These are phyloP conservation scores for Curvularia spicifera DNA, from an alignment of 2,329 filamentous ascomycete genomes.

Conservation along the genomic window DNA sequence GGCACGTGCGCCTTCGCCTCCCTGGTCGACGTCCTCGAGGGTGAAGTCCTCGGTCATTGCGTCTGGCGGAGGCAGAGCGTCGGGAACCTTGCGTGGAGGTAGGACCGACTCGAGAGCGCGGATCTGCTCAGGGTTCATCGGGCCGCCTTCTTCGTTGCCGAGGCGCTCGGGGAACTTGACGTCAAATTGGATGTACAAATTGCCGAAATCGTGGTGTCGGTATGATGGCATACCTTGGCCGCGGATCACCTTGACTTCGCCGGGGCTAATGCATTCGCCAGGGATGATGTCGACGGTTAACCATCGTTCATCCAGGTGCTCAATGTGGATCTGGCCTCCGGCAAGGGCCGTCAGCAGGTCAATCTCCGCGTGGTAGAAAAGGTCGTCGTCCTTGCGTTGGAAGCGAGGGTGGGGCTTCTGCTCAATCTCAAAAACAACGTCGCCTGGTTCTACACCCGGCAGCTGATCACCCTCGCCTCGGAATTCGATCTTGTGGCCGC, in stretches of 20 bases:
- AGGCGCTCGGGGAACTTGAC: slow-evolving; percentile 85
- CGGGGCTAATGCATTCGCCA: slow-evolving; percentile 92
- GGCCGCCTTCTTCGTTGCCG: slow-evolving; percentile 52
- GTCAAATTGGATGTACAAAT: slow-evolving; percentile 96
- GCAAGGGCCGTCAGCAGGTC: slow-evolving; percentile 94
- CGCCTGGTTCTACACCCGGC: slow-evolving; percentile 89
- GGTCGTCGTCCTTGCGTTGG: slow-evolving; percentile 93
- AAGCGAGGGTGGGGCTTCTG: slow-evolving; percentile 98
- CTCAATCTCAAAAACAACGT: slow-evolving; percentile 98
- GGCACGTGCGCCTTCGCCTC: slow-evolving; percentile 67
- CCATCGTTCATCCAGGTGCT: slow-evolving; percentile 98
- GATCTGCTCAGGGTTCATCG: slow-evolving; percentile 69
- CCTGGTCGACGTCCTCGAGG: slow-evolving; percentile 81
- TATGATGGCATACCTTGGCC: slow-evolving; percentile 97
- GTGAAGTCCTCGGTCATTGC: slow-evolving; percentile 91
- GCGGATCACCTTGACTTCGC: slow-evolving; percentile 88
- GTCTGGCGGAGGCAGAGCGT: slow-evolving; percentile 74
- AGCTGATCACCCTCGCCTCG: slow-evolving; percentile 95
- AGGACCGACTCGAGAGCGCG: slow-evolving; percentile 82
- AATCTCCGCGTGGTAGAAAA: slow-evolving; percentile 94
- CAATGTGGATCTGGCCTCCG: slow-evolving; percentile 87
- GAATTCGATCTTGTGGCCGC: slow-evolving; percentile 96
- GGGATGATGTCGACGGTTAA: slow-evolving; percentile 90
- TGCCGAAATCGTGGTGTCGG: slow-evolving; percentile 93
- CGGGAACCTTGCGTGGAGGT: slow-evolving; percentile 68